Conservation (phyloP, 2,329 filamentous ascomycete genomes). For the Elsinoe batatas region DNA sequence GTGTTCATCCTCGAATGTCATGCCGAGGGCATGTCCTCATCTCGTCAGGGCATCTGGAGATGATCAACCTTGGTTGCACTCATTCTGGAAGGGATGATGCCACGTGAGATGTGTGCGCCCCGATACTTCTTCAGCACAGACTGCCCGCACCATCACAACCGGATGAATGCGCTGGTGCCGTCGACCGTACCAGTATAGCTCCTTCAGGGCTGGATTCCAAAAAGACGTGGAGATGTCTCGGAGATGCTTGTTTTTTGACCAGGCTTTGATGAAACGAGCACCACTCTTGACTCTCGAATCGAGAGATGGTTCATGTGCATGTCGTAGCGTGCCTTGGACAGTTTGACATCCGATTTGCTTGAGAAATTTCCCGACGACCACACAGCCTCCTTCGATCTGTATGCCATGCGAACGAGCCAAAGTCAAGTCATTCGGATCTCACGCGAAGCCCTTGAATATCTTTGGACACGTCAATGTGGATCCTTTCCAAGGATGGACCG, state of each 20-base stretch:
- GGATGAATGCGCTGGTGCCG: background rate
- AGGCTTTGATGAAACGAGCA: background rate
- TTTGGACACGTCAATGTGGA: slow-evolving; percentile 1
- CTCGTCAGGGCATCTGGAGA: background rate
- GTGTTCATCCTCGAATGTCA: background rate
- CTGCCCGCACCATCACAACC: background rate
- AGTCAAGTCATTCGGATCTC: slow-evolving; percentile 9
- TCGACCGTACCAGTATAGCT: background rate
- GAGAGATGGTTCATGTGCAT: slow-evolving; percentile 6
- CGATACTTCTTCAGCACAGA: slow-evolving; percentile 1
- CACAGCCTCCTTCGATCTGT: slow-evolving; percentile 9
- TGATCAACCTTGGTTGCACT: background rate
- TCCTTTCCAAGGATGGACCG: background rate
- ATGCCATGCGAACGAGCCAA: slow-evolving; percentile 8
- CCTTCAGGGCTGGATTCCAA: background rate
- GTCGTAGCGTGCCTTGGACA: background rate
- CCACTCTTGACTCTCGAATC: background rate
- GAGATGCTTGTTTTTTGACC: slow-evolving; percentile 6
- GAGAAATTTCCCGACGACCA: background rate
- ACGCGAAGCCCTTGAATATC: slow-evolving; percentile 4
- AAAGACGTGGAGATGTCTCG: slow-evolving; percentile 8
- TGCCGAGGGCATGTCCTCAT: background rate
- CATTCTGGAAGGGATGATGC: slow-evolving; percentile 4
- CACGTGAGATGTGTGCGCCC: slow-evolving; percentile 1
- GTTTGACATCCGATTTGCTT: background rate